Percentiles rank a stretch among this genome's conserved stretches.
Evolutionary conservation across 208 protist species (phyloP).

Genomic region (Trypanosoma melophagium): DNA sequence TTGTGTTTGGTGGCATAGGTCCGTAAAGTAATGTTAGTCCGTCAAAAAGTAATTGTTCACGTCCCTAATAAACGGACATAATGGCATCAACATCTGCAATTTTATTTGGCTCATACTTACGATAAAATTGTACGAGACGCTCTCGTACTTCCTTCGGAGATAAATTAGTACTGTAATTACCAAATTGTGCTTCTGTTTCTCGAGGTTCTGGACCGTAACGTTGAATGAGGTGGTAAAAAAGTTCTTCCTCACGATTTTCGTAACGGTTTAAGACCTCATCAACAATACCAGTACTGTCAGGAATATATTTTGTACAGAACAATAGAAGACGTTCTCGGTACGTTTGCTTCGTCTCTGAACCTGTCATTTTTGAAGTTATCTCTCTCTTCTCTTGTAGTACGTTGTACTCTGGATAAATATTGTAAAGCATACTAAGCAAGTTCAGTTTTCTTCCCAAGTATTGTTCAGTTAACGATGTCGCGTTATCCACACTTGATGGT

Average conservation of each 20-base stretch:
- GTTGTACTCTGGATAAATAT: constrained; percentile 11
- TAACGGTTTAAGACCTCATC: constrained; percentile 53
- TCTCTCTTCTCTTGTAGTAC: background rate
- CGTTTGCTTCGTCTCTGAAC: background rate
- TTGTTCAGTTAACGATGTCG: constrained; percentile 1
- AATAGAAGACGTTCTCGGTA: constrained; percentile 45
- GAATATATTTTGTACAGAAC: constrained; percentile 56
- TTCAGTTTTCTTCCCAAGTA: constrained; percentile 19
- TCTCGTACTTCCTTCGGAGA: constrained; percentile 25
- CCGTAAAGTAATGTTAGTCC: constrained; percentile 57
- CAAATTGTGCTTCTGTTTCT: background rate
- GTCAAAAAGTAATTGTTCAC: constrained; percentile 55
- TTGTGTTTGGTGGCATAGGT: constrained; percentile 36
- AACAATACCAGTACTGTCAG: constrained; percentile 50
- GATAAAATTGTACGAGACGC: constrained; percentile 44
- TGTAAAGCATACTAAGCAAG: constrained; percentile 18
- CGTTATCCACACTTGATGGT: constrained; percentile 6
- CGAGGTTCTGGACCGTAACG: constrained; percentile 70
- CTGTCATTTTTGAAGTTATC: too few species aligned
- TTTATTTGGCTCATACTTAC: constrained; percentile 54
- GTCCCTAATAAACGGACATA: constrained; percentile 40
- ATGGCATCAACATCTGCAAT: constrained; percentile 54
- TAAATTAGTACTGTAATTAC: background rate
- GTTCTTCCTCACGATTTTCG: constrained; percentile 54
- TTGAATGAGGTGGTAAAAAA: constrained; percentile 55